Conservation (phyloP, 1,139 yeast genomes). For the Ogataea hybrid region DNA sequence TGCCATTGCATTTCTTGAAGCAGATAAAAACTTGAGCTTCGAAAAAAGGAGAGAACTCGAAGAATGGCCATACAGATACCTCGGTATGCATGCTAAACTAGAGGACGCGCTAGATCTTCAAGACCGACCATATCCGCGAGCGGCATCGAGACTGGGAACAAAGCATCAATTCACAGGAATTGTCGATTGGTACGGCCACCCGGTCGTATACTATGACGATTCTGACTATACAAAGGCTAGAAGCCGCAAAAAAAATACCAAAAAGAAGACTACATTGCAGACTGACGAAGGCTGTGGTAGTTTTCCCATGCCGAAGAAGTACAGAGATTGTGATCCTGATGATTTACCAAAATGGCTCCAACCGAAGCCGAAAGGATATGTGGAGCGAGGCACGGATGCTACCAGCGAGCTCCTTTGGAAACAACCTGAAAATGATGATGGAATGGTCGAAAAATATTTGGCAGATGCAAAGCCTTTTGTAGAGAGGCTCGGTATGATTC, state of each 20-base stretch:
- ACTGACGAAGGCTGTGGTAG: slow-evolving; percentile 28
- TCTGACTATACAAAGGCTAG: slow-evolving; percentile 26
- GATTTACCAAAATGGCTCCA: slow-evolving; percentile 76
- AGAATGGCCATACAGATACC: slow-evolving; percentile 81
- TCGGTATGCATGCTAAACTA: slow-evolving; percentile 72
- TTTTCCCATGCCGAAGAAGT: slow-evolving; percentile 50
- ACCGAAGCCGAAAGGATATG: slow-evolving; percentile 73
- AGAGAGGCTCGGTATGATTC: slow-evolving; percentile 44
- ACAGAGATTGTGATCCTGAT: slow-evolving; percentile 37
- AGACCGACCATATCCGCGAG: slow-evolving; percentile 81
- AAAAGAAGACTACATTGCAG: slow-evolving; percentile 19
- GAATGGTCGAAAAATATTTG: slow-evolving; percentile 52
- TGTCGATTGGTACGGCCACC: slow-evolving; percentile 66
- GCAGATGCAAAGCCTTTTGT: slow-evolving; percentile 58
- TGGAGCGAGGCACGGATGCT: slow-evolving; percentile 82
- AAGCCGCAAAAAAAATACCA: slow-evolving; percentile 21
- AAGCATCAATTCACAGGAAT: slow-evolving; percentile 69
- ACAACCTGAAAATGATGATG: slow-evolving; percentile 37
- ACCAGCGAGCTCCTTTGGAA: slow-evolving; percentile 75
- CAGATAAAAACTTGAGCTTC: slow-evolving; percentile 42
- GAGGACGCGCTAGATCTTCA: slow-evolving; percentile 81
- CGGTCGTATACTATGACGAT: slow-evolving; percentile 64
- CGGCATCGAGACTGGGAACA: slow-evolving; percentile 74
- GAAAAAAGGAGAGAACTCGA: slow-evolving; percentile 51
- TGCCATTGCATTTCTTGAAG: slow-evolving; percentile 51